A percentile compares a stretch with the other conserved stretches of the same genome.
phyloP scores from a whole-genome alignment of 2,329 filamentous ascomycete genomes.

The Aspergillus candidus region DNA sequence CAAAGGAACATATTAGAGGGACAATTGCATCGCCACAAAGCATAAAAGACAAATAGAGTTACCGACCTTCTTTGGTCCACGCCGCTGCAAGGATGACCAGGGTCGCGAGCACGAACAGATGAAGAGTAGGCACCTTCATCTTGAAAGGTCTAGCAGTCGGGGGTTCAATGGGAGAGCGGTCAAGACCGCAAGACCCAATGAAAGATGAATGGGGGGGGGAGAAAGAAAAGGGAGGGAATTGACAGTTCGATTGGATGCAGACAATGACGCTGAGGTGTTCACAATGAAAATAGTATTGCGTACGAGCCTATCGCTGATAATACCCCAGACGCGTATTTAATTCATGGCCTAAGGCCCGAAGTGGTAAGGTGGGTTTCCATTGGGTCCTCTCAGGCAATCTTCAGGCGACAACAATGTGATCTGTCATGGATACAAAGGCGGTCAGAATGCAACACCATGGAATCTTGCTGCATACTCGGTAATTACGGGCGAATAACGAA shows the following conservation, averaged over 20 bases:
- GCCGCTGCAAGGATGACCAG: conserved; percentile 63
- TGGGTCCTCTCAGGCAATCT: too few species aligned
- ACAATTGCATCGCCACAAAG: not conserved
- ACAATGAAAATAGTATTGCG: too few species aligned
- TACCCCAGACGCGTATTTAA: too few species aligned
- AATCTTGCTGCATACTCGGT: too few species aligned
- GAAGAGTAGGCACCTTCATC: conserved; percentile 63
- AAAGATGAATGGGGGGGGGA: conserved; percentile 7
- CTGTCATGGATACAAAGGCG: too few species aligned
- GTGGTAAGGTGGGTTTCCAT: too few species aligned
- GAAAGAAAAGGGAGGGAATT: conserved; percentile 9
- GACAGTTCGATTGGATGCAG: conserved; percentile 5
- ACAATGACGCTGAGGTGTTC: not conserved
- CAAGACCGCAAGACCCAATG: conserved; percentile 19
- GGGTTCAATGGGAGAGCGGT: conserved; percentile 16
- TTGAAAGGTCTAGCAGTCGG: conserved; percentile 25
- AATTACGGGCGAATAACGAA: too few species aligned
- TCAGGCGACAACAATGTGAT: too few species aligned
- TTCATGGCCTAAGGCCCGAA: too few species aligned
- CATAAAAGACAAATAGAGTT: conserved; percentile 17
- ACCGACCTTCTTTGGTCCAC: conserved; percentile 80
- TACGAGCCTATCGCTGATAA: too few species aligned
- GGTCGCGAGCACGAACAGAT: conserved; percentile 64
- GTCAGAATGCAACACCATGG: too few species aligned
- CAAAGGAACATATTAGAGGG: conserved; percentile 4